Percentiles rank a stretch among this genome's conserved stretches.
These are phyloP conservation scores for Neurospora sp. DNA, from an alignment of 495 filamentous ascomycete species.

Conservation along the genomic window DNA sequence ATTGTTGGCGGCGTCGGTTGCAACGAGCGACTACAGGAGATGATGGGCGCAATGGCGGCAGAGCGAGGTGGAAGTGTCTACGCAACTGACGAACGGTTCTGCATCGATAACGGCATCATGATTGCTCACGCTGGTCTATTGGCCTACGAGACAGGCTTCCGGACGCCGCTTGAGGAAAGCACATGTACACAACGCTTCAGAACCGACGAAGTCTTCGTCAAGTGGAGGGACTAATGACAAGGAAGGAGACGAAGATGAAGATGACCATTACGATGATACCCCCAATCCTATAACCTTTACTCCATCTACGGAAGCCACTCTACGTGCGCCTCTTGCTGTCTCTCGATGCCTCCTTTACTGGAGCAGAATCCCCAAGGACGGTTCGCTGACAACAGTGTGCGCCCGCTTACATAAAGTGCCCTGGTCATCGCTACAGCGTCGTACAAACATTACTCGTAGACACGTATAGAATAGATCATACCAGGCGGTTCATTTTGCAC, in stretches of 20 bases:
- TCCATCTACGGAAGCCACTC: not conserved
- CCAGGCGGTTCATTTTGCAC: not conserved
- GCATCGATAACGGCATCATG: slow-evolving; percentile 99
- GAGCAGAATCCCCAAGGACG: not conserved
- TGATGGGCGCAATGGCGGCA: slow-evolving; percentile 96
- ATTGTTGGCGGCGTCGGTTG: slow-evolving; percentile 98
- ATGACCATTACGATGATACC: not conserved
- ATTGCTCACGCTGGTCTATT: slow-evolving; percentile 93
- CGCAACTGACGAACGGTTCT: slow-evolving; percentile 93
- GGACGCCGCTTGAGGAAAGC: slow-evolving; percentile 65
- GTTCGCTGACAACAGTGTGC: not conserved
- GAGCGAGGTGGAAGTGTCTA: slow-evolving; percentile 85
- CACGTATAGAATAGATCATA: not conserved
- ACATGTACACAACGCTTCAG: slow-evolving; percentile 91
- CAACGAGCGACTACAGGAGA: slow-evolving; percentile 90
- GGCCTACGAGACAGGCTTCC: slow-evolving; percentile 69
- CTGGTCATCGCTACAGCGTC: not conserved
- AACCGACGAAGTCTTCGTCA: slow-evolving; percentile 86
- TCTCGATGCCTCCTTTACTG: not conserved
- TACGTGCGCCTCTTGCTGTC: not conserved
- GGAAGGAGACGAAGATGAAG: not conserved
- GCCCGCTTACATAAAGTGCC: not conserved
- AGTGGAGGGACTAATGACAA: slow-evolving; percentile 68
- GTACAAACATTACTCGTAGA: not conserved
- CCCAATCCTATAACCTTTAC: not conserved